Base-by-base conservation (phyloP, 2,329 filamentous ascomycete genomes). In the Metarhizium robertsii region DNA sequence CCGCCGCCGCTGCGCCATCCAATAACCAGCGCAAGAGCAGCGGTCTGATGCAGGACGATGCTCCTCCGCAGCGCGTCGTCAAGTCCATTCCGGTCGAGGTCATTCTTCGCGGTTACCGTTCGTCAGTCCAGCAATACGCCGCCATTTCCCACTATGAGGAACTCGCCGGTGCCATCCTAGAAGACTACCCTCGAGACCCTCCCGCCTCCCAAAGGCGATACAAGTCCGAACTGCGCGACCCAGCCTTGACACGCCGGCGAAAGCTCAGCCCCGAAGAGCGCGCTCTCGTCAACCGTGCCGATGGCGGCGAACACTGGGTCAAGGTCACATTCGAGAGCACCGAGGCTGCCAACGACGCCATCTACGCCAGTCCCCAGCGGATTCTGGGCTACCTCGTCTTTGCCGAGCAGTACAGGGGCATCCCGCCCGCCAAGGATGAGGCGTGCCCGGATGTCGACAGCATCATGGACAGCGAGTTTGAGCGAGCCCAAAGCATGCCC, bases 111-210 rank as follows among this genome's bases (percentile, higher is more conserved):
- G 92, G 92, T 34, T 96, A 92, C 71, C 75, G 77, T 55, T 80
- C 79, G 16, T 68, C 76, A 1, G 69, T 83, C 69, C 74, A 85
- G 71, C 79, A 90, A 75, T 96, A 94, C 80, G 90, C 92, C 32
- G 91, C 91, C 38, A 86, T 97, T 63, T 85, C 88, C 62, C 89
- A 90, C 72, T 97, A 88, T 73, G 92, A 96, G 74, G 82, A 86
- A 58, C 84, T 95, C 46, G 92, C 89, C 6, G 92, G 92, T 30
- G 75, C 83, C 59, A 90, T 96, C 67, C 92, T 92, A 71, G 92
- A 97, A 73, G 92, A 96, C 72, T 97, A 97, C 71, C 84, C 91
- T 8, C 85, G 92, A 59, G 85, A 88, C 60, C 87, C 92, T n/a
- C 88, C 89, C 2, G 78, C 83, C 55, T 79, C 85, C 59, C 81